These are phyloP conservation scores for Cladosporium sp. DNA, from an alignment of 2,329 filamentous ascomycete species.

Conservation along the genomic window DNA sequence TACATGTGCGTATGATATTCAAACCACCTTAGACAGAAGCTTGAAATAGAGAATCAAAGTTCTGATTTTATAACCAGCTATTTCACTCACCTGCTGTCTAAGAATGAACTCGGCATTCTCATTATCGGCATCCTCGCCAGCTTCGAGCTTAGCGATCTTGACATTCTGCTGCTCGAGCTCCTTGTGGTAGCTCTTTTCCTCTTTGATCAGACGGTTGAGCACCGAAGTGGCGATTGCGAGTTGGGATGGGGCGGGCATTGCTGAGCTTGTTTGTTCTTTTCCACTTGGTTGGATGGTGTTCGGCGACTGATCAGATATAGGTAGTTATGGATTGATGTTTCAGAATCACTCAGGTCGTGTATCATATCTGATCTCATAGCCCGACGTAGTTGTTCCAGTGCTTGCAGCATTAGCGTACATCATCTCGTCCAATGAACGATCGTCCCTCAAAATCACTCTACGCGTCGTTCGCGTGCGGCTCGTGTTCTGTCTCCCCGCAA, in stretches of 20 bases:
- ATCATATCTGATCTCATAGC: neutral
- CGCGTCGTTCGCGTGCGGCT: neutral
- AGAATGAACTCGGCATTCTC: constrained; percentile 76
- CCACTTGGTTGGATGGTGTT: neutral
- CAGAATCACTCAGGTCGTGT: neutral
- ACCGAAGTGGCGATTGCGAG: constrained; percentile 78
- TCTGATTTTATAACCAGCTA: too few species aligned
- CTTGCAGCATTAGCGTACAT: neutral
- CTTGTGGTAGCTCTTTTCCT: constrained; percentile 86
- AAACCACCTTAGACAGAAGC: too few species aligned
- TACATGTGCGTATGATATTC: too few species aligned
- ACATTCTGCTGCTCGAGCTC: constrained; percentile 76
- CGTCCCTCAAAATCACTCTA: neutral
- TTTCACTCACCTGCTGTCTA: constrained; percentile 74
- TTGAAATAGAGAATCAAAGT: too few species aligned
- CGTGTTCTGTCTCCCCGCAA: neutral
- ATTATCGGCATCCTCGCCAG: constrained; percentile 47
- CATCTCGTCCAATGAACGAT: neutral
- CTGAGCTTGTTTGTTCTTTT: constrained; percentile 20
- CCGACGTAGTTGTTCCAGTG: neutral
- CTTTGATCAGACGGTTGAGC: constrained; percentile 82
- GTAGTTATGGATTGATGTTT: constrained; percentile 3
- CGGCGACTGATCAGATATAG: neutral
- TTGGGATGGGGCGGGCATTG: constrained; percentile 74
- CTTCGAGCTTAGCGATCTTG: constrained; percentile 68